Evolutionary conservation across 169 alveolate genomes (phyloP), one percentile per base, ranked within the genome.

Genomic region (Theileria equi): DNA sequence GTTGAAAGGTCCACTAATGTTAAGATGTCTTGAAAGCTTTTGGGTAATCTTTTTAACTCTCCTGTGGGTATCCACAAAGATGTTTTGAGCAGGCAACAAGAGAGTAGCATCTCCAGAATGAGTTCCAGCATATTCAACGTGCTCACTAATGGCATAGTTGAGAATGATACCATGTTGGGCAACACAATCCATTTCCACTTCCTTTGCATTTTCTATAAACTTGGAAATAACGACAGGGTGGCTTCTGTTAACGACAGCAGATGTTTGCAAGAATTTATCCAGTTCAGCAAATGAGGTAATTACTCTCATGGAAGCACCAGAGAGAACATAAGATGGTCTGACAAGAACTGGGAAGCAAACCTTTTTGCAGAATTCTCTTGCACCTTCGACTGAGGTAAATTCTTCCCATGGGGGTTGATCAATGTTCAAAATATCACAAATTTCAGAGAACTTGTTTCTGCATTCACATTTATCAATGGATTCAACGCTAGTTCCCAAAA

Each of bases 61-160:
- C 23, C 91, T 71, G 67, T 90, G 94, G 3, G 96, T 92, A 59
- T 90, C 96, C 48, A 92, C 95, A 63, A 81, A 88, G 40, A 92
- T 89, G 60, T 89, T 89, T 78, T 92, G 96, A 13, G 95, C 96
- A 11, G 96, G 96, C 28, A 92, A 73, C 23, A 92, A 61, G 60
- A 92, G 65, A 1, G 95, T 90, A 23, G 96, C 96, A 66, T 92
- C 96, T 3, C 96, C 96, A 5, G 94, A 88, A 81, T 92, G 96
- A n/a, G 88, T 65, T 16, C 93, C 93, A 3, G 96, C 96, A 49
- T 91, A 81, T 89, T 91, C 94, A 32, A 91, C 94, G 70, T 91
- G 96, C 82, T 91, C 96, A 29, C 91, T 81, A 28, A 91, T 91
- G 65, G 96, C 96, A 45, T 89, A 91, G 79, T 91, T 91, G 44